Percentiles rank a stretch among this genome's conserved stretches.
These are phyloP conservation scores for Sporormia fimetaria DNA, from an alignment of 495 filamentous ascomycete species.

Conservation along the genomic window DNA sequence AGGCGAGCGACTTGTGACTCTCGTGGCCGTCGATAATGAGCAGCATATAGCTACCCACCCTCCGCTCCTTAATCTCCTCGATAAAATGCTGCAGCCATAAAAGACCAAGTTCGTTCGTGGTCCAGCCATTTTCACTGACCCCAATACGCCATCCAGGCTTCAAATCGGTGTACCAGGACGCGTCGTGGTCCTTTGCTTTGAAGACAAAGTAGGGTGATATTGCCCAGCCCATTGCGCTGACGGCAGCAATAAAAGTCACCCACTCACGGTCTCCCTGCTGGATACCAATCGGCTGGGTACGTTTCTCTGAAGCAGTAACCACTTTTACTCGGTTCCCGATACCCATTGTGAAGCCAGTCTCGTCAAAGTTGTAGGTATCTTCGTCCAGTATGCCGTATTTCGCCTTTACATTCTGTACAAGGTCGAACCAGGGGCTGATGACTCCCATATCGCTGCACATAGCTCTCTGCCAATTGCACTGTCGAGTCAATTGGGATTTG, in stretches of 20 bases:
- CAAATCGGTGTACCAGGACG: not conserved
- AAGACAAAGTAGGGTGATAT: not conserved
- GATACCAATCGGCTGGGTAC: too few relatives aligned
- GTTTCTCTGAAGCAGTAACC: too few relatives aligned
- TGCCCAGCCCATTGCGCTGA: not conserved
- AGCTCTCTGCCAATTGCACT: too few relatives aligned
- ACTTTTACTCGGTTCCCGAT: too few relatives aligned
- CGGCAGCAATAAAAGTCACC: not conserved
- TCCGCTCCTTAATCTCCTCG: not conserved
- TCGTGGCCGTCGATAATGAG: constrained; percentile 3
- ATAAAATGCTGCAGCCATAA: not conserved
- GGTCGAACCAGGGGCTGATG: too few relatives aligned
- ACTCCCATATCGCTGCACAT: too few relatives aligned
- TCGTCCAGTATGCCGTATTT: too few relatives aligned
- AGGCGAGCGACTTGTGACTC: not conserved
- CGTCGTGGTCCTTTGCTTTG: not conserved
- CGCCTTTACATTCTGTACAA: too few relatives aligned
- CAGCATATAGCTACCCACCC: not conserved
- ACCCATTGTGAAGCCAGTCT: too few relatives aligned
- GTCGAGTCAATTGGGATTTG: too few relatives aligned
- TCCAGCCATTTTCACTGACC: not conserved
- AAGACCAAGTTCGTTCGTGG: not conserved
- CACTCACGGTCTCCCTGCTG: not conserved
- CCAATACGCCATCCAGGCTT: too few relatives aligned
- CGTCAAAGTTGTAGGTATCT: too few relatives aligned